These are phyloP conservation scores for Aspergillus proliferans DNA, from an alignment of 2,329 filamentous ascomycete species.

Conservation along the genomic window DNA sequence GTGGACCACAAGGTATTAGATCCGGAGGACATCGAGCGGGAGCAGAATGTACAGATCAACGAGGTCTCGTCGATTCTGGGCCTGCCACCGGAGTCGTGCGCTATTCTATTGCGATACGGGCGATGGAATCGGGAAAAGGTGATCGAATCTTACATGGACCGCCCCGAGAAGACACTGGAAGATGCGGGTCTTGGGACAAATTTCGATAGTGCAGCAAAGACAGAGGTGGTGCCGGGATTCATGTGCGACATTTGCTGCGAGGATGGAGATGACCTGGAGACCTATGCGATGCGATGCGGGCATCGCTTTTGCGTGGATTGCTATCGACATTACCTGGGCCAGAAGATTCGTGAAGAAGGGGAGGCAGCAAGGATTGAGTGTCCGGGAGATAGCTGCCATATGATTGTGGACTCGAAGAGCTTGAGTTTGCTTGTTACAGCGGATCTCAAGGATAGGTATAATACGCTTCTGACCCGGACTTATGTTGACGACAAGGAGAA, in stretches of 20 bases:
- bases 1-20: conserved; percentile 77
- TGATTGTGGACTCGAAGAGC: conserved; percentile 85
- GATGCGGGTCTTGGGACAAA: conserved; percentile 71
- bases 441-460: conserved; percentile 61
- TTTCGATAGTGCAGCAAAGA: conserved; percentile 56
- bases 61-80: conserved; percentile 90
- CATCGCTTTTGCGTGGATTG: conserved; percentile 91
- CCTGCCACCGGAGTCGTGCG: conserved; percentile 79
- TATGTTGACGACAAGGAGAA: conserved; percentile 96
- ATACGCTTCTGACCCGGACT: conserved; percentile 79
- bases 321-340: conserved; percentile 81
- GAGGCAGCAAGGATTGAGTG: conserved; percentile 94
- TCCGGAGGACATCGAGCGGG: conserved; percentile 72
- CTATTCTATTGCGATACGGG: conserved; percentile 81
- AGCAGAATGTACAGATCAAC: conserved; percentile 78
- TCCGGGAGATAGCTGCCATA: conserved; percentile 76
- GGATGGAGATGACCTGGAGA: conserved; percentile 67
- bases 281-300: conserved; percentile 90
- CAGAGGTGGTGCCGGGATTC: conserved; percentile 70
- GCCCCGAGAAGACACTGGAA: conserved; percentile 70
- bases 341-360: conserved; percentile 93
- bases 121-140: conserved; percentile 95
- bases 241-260: conserved; percentile 95
- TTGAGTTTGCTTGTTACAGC: conserved; percentile 66
- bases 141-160: conserved; percentile 95